Evolutionary conservation across 495 filamentous ascomycete species (phyloP).

Genomic region (Podospora sp.): DNA sequence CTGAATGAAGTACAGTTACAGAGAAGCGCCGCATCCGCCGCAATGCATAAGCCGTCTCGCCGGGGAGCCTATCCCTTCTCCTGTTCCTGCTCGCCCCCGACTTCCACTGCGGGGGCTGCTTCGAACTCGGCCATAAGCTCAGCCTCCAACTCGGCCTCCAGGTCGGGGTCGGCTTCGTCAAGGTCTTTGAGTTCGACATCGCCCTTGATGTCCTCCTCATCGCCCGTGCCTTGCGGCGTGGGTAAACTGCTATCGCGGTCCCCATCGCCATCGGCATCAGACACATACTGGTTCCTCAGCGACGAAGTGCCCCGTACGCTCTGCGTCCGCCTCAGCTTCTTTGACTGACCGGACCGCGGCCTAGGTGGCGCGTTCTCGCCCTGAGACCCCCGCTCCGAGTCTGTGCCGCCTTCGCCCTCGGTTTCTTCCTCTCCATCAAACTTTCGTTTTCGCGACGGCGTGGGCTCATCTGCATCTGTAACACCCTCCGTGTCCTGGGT

Average conservation of each 20-base stretch:
- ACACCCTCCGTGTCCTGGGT: conserved; percentile 30
- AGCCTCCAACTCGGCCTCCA: conserved; percentile 64
- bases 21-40: not conserved
- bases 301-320: conserved; percentile 23
- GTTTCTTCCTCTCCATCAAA: conserved; percentile 39
- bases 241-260: conserved; percentile 45
- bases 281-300: conserved; percentile 31
- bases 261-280: conserved; percentile 24
- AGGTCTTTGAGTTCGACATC: conserved; percentile 19
- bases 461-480: conserved; percentile 13
- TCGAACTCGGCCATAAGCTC: conserved; percentile 70
- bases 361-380: not conserved
- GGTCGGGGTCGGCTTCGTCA: conserved; percentile 51
- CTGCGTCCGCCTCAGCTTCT: conserved; percentile 30
- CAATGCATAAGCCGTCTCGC: not conserved
- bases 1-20: not conserved
- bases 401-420: conserved; percentile 12
- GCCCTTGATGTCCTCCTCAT: conserved; percentile 47
- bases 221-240: conserved; percentile 53
- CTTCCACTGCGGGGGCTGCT: conserved; percentile 32
- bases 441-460: conserved; percentile 28
- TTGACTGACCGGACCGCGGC: conserved; percentile 16
- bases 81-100: not conserved
- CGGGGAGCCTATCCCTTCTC: conserved; percentile 23
- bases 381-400: conserved; percentile 13